Conservation (phyloP, 768 basidiomycete genomes). For the Rhodosporidiobolus odoratus region DNA sequence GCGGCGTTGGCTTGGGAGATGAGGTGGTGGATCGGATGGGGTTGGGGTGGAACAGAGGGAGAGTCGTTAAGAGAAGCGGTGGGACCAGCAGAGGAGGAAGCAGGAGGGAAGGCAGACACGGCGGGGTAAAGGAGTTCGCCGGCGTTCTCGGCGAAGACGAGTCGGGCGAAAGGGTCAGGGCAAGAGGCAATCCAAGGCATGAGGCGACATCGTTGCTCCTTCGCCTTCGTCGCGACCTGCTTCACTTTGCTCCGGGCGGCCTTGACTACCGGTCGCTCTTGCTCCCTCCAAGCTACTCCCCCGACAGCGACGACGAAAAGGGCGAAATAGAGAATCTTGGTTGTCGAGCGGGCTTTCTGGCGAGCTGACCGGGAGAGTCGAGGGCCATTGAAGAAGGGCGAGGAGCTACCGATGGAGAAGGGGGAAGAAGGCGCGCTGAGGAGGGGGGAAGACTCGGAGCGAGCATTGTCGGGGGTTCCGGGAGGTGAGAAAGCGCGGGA, state of each 20-base stretch:
- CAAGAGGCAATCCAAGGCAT: slow-evolving; percentile 1
- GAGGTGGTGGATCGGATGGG: slow-evolving; percentile 53
- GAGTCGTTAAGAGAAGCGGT: slow-evolving; percentile 50
- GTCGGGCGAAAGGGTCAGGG: slow-evolving; percentile 7
- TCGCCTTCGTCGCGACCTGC: background rate
- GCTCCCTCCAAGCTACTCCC: background rate
- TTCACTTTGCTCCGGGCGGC: background rate
- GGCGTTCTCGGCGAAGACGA: background rate
- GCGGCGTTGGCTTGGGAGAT: slow-evolving; percentile 47
- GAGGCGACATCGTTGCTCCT: slow-evolving; percentile 11
- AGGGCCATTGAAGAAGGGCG: background rate
- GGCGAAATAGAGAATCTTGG: background rate
- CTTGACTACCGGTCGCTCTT: background rate
- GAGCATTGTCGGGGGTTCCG: slow-evolving; percentile 1
- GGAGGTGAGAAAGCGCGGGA: background rate
- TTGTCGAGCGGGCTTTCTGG: background rate
- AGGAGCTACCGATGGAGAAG: background rate
- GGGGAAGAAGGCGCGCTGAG: slow-evolving; percentile 3
- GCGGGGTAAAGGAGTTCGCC: slow-evolving; percentile 30
- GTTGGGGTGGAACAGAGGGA: slow-evolving; percentile 44
- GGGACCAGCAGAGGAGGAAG: slow-evolving; percentile 39
- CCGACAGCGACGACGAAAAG: background rate
- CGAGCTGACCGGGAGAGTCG: too few species aligned
- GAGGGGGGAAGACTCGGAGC: slow-evolving; percentile 13
- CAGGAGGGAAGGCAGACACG: background rate